A percentile compares a stretch with the other conserved stretches of the same genome.
Conservation (phyloP, 805 yeast species). For the Barnettozyma salicaria region DNA sequence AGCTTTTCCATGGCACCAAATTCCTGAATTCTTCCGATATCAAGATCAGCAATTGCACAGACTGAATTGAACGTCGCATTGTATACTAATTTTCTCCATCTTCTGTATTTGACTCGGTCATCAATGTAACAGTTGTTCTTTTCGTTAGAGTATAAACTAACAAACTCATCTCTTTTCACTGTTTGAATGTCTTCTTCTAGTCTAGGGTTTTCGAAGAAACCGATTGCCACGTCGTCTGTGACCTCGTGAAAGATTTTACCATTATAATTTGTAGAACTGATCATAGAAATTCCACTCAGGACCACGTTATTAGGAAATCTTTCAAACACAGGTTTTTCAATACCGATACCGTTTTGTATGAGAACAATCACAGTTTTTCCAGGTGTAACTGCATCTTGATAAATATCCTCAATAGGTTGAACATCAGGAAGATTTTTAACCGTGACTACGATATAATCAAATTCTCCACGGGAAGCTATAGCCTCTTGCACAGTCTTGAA, state of each 20-base stretch:
- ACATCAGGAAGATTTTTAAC: slow-evolving; percentile 66
- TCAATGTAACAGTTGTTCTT: slow-evolving; percentile 36
- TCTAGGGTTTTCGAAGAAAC: slow-evolving; percentile 41
- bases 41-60: slow-evolving; percentile 52
- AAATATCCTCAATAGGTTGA: slow-evolving; percentile 43
- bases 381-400: slow-evolving; percentile 41
- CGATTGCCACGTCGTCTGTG: slow-evolving; percentile 40
- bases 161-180: slow-evolving; percentile 37
- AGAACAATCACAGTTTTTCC: slow-evolving; percentile 44
- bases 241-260: slow-evolving; percentile 43
- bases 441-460: slow-evolving; percentile 54
- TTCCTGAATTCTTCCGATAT: slow-evolving; percentile 47
- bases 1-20: slow-evolving; percentile 38
- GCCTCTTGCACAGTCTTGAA: slow-evolving; percentile 31
- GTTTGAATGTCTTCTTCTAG: slow-evolving; percentile 22
- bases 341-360: slow-evolving; percentile 59
- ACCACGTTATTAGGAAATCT: slow-evolving; percentile 47
- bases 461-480: slow-evolving; percentile 27
- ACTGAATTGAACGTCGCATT: slow-evolving; percentile 63
- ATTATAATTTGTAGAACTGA: slow-evolving; percentile 45
- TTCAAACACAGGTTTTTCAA: slow-evolving; percentile 45
- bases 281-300: slow-evolving; percentile 57
- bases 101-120: slow-evolving; percentile 41
- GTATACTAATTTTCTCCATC: slow-evolving; percentile 67
- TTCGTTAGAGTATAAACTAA: slow-evolving; percentile 39